Base-by-base conservation (phyloP, 1,284 basidiomycete species). In the Naganishia albida region DNA sequence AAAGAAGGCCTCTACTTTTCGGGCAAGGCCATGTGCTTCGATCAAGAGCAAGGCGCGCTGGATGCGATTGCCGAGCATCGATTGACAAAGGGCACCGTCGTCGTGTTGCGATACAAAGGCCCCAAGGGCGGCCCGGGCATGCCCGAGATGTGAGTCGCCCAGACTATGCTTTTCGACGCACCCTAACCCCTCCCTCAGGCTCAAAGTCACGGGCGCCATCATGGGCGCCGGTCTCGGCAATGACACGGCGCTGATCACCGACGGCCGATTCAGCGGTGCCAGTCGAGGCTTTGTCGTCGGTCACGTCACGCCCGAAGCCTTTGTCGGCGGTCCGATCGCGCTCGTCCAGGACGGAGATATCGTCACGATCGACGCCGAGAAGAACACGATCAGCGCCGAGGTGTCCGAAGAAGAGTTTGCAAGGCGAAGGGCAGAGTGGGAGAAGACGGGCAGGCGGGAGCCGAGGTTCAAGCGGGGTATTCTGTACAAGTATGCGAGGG, bases 201-300 rank as follows among this genome's bases (percentile, higher is more conserved):
- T 95, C 62, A 93, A 93, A 74, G 90, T 90, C 16, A 93, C 90
- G 28, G 89, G 88, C 78, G 77, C 91, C 70, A 89, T 93, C 77
- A 93, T 93, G 89, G 93, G 93, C 16, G 67, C 67, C 40, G 93
- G 93, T n/a, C 83, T 95, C 8, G 92, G 92, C 12, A 80, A 88
- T 69, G 90, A 93, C 70, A 91, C 93, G 49, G 93, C 93, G 40
- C 92, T 90, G 76, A 81, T 96, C 69, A 96, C 93, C 18, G 93
- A 96, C 80, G 93, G 93, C 57, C 86, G 93, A 68, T 96, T 96
- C 82, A 92, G 89, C 72, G 93, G 93, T 78, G 93, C 62, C 50
- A 60, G 57, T 23, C 44, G 70, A 88, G 89, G 90, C 16, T 95
- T 95, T 82, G 88, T 88, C 72, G 89, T 94, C 65, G 92, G 93